Conservation (phyloP, 768 basidiomycete species). For the Boletus rubescentipes region DNA sequence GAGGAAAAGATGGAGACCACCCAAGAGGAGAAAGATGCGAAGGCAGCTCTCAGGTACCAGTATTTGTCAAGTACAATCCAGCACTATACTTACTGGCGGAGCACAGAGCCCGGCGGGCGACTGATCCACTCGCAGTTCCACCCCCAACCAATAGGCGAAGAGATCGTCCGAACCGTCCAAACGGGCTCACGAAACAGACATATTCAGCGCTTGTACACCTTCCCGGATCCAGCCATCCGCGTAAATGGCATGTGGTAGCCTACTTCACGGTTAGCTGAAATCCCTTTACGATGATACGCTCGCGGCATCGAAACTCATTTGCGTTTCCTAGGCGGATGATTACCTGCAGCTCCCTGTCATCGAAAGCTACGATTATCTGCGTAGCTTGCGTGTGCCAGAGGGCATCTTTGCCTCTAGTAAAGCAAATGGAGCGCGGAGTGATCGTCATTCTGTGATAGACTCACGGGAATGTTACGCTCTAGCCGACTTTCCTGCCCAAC, state of each 20-base stretch:
- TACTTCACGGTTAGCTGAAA: conserved; percentile 65
- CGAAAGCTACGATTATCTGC: conserved; percentile 73
- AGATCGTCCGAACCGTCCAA: conserved; percentile 73
- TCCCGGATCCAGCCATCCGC: conserved; percentile 53
- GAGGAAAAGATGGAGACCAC: conserved; percentile 83
- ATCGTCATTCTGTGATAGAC: conserved; percentile 20
- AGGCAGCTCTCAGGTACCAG: conserved; percentile 68
- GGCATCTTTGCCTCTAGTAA: conserved; percentile 76
- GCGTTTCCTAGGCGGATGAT: conserved; percentile 54
- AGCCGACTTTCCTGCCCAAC: conserved; percentile 10
- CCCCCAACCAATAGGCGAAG: conserved; percentile 67
- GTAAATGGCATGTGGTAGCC: conserved; percentile 84
- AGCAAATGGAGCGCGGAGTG: conserved; percentile 35
- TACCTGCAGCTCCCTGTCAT: conserved; percentile 69
- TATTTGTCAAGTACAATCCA: conserved; percentile 11
- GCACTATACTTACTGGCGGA: conserved; percentile 8
- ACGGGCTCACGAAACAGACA: conserved; percentile 84
- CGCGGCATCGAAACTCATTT: conserved; percentile 5
- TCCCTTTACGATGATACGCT: neutral
- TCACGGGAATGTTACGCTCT: conserved; percentile 16
- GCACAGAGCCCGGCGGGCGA: conserved; percentile 53
- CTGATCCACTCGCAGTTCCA: conserved; percentile 57
- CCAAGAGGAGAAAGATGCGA: conserved; percentile 74
- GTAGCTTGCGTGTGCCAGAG: conserved; percentile 62
- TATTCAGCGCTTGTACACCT: conserved; percentile 75